These are phyloP conservation scores for Aspergillus sclerotioniger DNA, from an alignment of 495 filamentous ascomycete species.

Conservation along the genomic window DNA sequence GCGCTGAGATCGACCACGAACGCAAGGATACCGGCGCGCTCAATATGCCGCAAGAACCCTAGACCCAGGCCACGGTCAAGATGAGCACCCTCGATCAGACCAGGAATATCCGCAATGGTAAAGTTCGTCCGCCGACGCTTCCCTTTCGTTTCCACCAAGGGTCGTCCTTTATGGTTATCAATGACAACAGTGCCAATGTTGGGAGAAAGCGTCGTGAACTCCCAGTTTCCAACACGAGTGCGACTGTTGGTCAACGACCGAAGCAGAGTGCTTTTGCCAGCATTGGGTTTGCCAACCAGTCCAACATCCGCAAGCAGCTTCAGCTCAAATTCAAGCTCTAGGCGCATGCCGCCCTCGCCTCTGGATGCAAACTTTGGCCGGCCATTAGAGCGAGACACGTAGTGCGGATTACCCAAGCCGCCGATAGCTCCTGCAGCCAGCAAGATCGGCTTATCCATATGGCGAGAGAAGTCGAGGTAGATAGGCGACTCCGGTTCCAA, in stretches of 20 bases:
- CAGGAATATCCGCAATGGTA: conserved; percentile 94
- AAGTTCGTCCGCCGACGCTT: conserved; percentile 64
- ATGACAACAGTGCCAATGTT: conserved; percentile 94
- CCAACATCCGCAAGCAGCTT: conserved; percentile 95
- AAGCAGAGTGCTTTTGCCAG: conserved; percentile 90
- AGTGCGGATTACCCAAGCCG: conserved; percentile 91
- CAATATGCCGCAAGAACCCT: conserved; percentile 89
- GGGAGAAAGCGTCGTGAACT: conserved; percentile 90
- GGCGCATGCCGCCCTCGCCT: conserved; percentile 72
- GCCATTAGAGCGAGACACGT: conserved; percentile 63
- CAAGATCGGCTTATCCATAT: conserved; percentile 81
- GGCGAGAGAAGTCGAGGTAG: conserved; percentile 74
- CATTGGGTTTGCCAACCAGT: conserved; percentile 91
- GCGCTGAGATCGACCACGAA: conserved; percentile 88
- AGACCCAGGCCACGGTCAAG: conserved; percentile 88
- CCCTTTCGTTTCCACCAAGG: conserved; percentile 43
- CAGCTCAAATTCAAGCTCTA: conserved; percentile 85
- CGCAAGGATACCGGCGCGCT: conserved; percentile 86
- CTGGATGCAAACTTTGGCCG: conserved; percentile 84
- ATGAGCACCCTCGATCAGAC: conserved; percentile 85
- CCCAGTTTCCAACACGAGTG: conserved; percentile 90
- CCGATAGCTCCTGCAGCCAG: conserved; percentile 87
- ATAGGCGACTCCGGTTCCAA: conserved; percentile 70
- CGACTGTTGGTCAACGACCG: conserved; percentile 81
- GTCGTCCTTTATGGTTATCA: conserved; percentile 73